Percentiles rank a stretch among this genome's conserved stretches.
Conservation (phyloP, 2,329 filamentous ascomycete genomes). For the Xylaria digitata region DNA sequence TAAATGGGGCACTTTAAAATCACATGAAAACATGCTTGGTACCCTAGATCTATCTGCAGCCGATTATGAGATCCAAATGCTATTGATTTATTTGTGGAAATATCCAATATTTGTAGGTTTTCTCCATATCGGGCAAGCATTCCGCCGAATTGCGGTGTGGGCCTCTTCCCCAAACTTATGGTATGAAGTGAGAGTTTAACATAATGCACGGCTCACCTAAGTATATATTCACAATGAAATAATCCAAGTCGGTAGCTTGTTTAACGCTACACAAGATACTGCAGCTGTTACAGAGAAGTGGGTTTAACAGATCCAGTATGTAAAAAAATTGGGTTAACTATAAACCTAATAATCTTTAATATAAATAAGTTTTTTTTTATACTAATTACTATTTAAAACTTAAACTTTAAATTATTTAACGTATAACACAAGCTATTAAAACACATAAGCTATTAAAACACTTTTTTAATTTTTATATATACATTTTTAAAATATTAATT, state of each 20-base stretch:
- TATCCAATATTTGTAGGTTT: conserved; percentile 5
- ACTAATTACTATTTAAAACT: too few relatives aligned
- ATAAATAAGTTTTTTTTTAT: too few relatives aligned
- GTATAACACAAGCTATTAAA: too few relatives aligned
- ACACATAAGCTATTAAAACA: too few relatives aligned
- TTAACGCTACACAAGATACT: neutral
- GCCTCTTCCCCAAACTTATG: neutral
- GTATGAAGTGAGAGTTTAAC: neutral
- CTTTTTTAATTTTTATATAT: too few relatives aligned
- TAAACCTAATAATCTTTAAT: too few relatives aligned
- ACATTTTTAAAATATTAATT: too few relatives aligned
- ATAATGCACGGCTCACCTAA: neutral
- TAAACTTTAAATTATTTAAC: too few relatives aligned
- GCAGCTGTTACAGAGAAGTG: too few relatives aligned
- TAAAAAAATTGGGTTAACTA: too few relatives aligned
- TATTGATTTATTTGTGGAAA: conserved; percentile 28
- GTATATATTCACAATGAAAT: neutral
- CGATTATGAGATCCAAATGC: neutral
- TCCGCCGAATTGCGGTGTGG: conserved; percentile 21
- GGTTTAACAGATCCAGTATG: too few relatives aligned
- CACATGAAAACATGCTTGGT: neutral
- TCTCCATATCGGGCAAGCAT: conserved; percentile 30
- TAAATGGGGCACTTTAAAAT: neutral
- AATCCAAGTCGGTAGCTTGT: neutral
- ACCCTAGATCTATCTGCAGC: neutral